Evolutionary conservation across 2,329 filamentous ascomycete genomes (phyloP).

Genomic region (Chrysoporthe cubensis): DNA sequence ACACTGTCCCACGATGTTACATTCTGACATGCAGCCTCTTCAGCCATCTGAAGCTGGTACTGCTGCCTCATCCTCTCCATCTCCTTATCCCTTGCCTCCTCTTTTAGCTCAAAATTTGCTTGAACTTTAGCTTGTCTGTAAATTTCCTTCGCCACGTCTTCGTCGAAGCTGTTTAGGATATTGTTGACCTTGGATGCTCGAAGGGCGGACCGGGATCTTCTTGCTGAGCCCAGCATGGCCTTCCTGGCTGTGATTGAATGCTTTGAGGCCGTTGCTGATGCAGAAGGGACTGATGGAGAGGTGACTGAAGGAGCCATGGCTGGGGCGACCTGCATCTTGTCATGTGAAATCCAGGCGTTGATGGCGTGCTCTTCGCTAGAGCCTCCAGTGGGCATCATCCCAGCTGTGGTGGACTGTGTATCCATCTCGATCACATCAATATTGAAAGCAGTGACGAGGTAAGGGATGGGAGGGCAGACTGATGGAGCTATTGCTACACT

Average conservation of each 20-base stretch:
- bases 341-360: background rate
- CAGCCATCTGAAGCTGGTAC: background rate
- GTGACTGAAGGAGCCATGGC: background rate
- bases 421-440: no score
- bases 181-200: constrained; percentile 1
- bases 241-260: background rate
- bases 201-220: background rate
- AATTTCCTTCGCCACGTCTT: background rate
- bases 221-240: background rate
- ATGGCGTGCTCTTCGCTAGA: background rate
- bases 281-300: background rate
- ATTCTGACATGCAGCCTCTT: background rate
- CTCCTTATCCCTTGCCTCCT: background rate
- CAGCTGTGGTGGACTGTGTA: background rate
- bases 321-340: background rate
- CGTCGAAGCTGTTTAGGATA: background rate
- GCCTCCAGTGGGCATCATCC: background rate
- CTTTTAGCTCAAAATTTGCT: background rate
- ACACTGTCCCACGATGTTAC: background rate
- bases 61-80: background rate
- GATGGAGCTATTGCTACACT: no score
- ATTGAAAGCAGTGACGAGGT: no score
- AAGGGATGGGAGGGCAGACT: no score
- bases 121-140: background rate
- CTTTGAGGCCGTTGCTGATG: background rate